Conservation (phyloP, 345 rosid species). For the Populus nigra region DNA sequence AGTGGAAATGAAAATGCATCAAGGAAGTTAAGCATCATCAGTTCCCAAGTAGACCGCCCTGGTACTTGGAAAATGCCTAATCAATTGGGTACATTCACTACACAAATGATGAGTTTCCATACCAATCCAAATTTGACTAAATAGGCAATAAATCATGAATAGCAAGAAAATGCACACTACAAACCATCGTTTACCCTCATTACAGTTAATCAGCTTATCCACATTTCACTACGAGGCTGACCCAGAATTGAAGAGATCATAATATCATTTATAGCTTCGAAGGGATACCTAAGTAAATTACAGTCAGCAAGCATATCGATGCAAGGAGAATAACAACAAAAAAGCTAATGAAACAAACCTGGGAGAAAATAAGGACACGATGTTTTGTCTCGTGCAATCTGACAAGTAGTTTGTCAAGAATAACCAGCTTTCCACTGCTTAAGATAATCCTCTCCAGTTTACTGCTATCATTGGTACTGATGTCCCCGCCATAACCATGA, state of each 20-base stretch:
- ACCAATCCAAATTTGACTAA: neutral
- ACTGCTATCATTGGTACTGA: conserved; percentile 53
- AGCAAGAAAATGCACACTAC: neutral
- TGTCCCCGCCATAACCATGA: conserved; percentile 96
- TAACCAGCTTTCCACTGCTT: conserved; percentile 98
- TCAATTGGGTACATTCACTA: neutral
- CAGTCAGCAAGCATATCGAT: neutral
- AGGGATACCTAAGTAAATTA: neutral
- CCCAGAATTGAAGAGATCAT: neutral
- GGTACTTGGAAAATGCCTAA: neutral
- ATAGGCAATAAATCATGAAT: neutral
- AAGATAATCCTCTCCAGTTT: conserved; percentile 88
- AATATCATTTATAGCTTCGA: conserved; percentile 12
- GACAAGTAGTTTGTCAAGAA: conserved; percentile 92
- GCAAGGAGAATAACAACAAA: neutral
- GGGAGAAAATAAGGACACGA: conserved; percentile 95
- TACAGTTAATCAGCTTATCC: neutral
- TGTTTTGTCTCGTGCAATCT: conserved; percentile 95
- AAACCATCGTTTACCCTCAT: neutral
- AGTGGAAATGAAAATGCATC: neutral
- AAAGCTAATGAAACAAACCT: conserved; percentile 49
- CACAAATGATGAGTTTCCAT: neutral
- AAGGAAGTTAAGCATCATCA: neutral
- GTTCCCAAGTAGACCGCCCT: neutral
- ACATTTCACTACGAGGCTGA: neutral